Conservation (phyloP, 2,329 filamentous ascomycete species). For the Alternaria hordeiaustralica region DNA sequence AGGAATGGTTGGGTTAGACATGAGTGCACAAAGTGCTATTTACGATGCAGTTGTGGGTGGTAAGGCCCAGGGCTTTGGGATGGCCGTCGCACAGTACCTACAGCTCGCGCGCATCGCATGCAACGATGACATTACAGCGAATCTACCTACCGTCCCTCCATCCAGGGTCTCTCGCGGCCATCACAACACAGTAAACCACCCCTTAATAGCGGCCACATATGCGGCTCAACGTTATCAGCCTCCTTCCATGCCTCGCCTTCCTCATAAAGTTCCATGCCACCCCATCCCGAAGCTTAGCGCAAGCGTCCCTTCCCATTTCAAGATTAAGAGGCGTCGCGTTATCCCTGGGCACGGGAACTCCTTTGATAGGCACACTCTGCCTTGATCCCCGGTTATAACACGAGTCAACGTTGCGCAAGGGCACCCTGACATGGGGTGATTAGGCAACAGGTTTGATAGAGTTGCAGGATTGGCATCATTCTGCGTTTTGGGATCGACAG, state of each 20-base stretch:
- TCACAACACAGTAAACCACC: not conserved
- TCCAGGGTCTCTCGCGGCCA: not conserved
- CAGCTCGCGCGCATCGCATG: not conserved
- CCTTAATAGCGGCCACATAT: constrained; percentile 17
- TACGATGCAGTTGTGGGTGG: not conserved
- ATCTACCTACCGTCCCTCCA: not conserved
- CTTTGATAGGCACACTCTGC: constrained; percentile 9
- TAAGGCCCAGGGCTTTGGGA: not conserved
- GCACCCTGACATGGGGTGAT: constrained; percentile 10
- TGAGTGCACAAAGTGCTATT: constrained; percentile 4
- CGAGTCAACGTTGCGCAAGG: constrained; percentile 8
- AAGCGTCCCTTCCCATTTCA: not conserved
- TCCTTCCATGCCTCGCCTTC: constrained; percentile 16
- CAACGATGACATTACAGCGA: not conserved
- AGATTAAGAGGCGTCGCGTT: constrained; percentile 28
- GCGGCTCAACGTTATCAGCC: constrained; percentile 29
- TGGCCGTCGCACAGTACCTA: not conserved
- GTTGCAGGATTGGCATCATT: constrained; percentile 9
- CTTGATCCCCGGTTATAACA: not conserved
- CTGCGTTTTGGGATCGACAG: constrained; percentile 24
- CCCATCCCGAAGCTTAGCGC: constrained; percentile 3
- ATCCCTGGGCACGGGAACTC: constrained; percentile 15
- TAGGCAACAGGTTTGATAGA: constrained; percentile 21
- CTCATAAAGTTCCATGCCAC: not conserved
- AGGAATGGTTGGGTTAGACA: not conserved